Base-by-base conservation (phyloP, 192 early-diverging fungal genomes). In the Powellomyces hirtus region DNA sequence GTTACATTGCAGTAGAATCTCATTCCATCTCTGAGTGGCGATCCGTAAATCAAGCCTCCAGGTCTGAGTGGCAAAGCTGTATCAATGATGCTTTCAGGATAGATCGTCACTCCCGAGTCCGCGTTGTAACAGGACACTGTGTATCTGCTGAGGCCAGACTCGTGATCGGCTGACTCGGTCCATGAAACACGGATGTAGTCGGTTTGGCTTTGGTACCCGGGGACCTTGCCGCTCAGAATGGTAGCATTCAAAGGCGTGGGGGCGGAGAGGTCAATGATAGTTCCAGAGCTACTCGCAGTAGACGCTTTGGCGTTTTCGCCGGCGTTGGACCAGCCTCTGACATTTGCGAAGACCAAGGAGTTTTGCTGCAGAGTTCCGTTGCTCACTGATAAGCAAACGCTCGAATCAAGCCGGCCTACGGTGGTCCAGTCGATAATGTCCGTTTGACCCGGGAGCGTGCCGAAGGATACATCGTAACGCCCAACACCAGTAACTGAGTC, bases 271-370 rank as follows among this genome's bases (percentile, higher is more conserved):
- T 52, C 50, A 24, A 52, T 24, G 22, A 18, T 8, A 52, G 50
- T 52, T 10, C 50, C 50, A 8, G 13, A 8, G 10, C 11, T 24
- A 24, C 13, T n/a, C 10, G 11, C 24, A 8, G 46, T 42, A 20
- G 61, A 14, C 13, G 31, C 31, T 42, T 63, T 14, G n/a, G 61
- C 42, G n/a, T 14, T 27, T 0, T 38, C 22, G 16, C 61, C 61
- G 38, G 11, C 29, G 38, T 63, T 38, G 29, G 11, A 46, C 61
- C 61, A 63, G 20, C 0, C 61, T 38, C 61, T 37, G 1, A 63
- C 61, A 31, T 63, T 63, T 1, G n/a, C 14, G 30, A 63, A 63
- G 14, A 46, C 61, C 14, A 63, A 16, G 34, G n/a, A n/a, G n/a
- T n/a, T n/a, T n/a, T n/a, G n/a, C n/a, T n/a, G n/a, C n/a, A n/a